Base-by-base conservation (phyloP, 208 protist species). In the Porcisia deanei region DNA sequence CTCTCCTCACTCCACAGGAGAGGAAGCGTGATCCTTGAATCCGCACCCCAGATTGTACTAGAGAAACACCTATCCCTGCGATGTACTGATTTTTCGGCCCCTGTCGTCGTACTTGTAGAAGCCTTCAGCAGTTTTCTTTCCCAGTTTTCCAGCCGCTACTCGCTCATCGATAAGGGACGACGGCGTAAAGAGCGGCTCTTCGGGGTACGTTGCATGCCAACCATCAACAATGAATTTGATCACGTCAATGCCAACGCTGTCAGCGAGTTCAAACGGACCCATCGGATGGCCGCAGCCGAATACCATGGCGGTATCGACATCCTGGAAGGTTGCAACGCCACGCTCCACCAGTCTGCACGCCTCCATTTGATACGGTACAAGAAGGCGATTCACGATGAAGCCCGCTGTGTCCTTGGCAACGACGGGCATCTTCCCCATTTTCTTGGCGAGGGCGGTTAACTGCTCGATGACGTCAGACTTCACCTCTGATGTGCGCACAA, bases 341-440 rank as follows among this genome's bases (percentile, higher is more conserved):
- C 91, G 83, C 75, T 97, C 94, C 30, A 95, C 81, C 18, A 97
- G 86, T 39, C 86, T 84, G 52, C 86, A 79, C 34, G 93, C 93
- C 80, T 97, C 91, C 39, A 93, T 34, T 66, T 94, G 77, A 75
- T 92, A 94, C 10, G 93, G 93, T 6, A 97, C 81, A 8, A 98
- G 88, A 2, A 98, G 85, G 22, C 93, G 91, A 83, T 98, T 98
- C 41, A 97, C 95, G 78, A 97, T 93, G 72, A 97, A 98, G 41
- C 95, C 95, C 34, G 87, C 84, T 3, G 91, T 97, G 82, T 98
- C 95, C 73, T 88, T 91, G 49, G 87, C 83, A 22, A 88, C 65
- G 18, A 96, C 91, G 0, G 91, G 75, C 0, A 74, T 63, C 81
- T 98, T 98, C 25, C 86, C 86, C 22, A 97, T 64, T 39, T 75